These are phyloP conservation scores for Paecilomyces formosus DNA, from an alignment of 2,329 filamentous ascomycete species.

Conservation along the genomic window DNA sequence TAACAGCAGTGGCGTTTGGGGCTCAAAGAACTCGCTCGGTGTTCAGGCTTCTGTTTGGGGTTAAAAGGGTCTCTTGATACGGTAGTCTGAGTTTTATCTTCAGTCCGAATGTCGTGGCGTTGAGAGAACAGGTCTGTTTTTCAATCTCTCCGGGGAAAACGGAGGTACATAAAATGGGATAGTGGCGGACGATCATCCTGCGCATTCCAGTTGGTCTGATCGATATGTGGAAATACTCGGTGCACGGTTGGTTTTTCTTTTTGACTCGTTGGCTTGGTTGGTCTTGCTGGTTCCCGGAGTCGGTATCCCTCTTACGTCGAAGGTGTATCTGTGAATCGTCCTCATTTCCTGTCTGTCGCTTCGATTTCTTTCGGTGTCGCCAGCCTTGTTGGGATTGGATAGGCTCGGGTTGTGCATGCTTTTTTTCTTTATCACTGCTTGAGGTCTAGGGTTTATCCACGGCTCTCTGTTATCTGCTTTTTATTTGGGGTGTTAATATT, in stretches of 20 bases:
- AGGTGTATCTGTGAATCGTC: conserved; percentile 10
- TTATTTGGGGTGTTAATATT: neutral
- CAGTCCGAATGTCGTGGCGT: conserved; percentile 8
- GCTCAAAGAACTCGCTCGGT: conserved; percentile 70
- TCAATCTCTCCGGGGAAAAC: conserved; percentile 17
- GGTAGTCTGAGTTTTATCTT: conserved; percentile 6
- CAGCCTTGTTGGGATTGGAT: conserved; percentile 4
- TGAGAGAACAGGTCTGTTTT: conserved; percentile 10
- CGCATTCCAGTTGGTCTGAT: conserved; percentile 11
- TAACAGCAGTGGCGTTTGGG: conserved; percentile 75
- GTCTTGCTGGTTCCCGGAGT: conserved; percentile 24
- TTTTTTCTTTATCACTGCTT: neutral
- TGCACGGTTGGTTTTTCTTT: conserved; percentile 17
- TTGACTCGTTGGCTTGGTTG: conserved; percentile 19
- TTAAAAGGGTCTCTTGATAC: conserved; percentile 37
- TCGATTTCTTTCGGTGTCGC: conserved; percentile 3
- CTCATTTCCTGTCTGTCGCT: conserved; percentile 4
- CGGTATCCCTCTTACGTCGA: conserved; percentile 16
- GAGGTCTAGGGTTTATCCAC: neutral
- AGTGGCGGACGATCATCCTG: conserved; percentile 14
- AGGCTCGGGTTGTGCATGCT: neutral
- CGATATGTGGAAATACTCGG: conserved; percentile 20
- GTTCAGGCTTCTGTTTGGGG: conserved; percentile 94
- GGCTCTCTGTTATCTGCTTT: neutral
- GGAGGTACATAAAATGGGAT: conserved; percentile 25